phyloP scores from a whole-genome alignment of 768 basidiomycete genomes.

The Lentinus tigrinus region DNA sequence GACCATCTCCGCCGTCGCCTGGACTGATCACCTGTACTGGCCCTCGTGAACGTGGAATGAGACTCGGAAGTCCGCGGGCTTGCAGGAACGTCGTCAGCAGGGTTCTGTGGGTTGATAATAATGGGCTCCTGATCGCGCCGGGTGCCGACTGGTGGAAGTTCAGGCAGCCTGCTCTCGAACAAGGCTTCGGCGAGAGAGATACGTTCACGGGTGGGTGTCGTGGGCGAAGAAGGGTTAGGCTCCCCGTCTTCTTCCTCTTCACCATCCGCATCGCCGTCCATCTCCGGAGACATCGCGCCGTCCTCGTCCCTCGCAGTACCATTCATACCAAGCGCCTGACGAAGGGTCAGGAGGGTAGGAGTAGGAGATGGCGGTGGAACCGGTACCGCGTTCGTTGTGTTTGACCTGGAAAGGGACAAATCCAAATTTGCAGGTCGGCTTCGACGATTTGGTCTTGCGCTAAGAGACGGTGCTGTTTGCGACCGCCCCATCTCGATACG shows the following conservation, averaged over 20 bases:
- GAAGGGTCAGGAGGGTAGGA: slow-evolving; percentile 61
- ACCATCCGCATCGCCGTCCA: slow-evolving; percentile 46
- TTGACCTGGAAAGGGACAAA: slow-evolving; percentile 34
- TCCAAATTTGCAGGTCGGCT: slow-evolving; percentile 70
- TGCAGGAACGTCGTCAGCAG: slow-evolving; percentile 39
- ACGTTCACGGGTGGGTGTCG: slow-evolving; percentile 45
- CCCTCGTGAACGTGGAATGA: slow-evolving; percentile 23
- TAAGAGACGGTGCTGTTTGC: slow-evolving; percentile 22
- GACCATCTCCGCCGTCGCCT: slow-evolving; percentile 72
- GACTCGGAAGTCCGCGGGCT: slow-evolving; percentile 50
- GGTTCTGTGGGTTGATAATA: slow-evolving; percentile 43
- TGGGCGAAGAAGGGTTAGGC: slow-evolving; percentile 29
- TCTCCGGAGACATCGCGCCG: slow-evolving; percentile 19
- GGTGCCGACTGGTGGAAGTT: slow-evolving; percentile 69
- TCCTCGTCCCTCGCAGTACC: slow-evolving; percentile 29
- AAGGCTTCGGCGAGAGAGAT: slow-evolving; percentile 75
- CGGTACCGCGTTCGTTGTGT: slow-evolving; percentile 32
- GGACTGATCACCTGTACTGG: slow-evolving; percentile 32
- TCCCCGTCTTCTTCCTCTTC: slow-evolving; percentile 49
- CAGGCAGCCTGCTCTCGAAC: slow-evolving; percentile 75
- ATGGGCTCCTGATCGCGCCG: slow-evolving; percentile 68
- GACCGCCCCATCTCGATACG: slow-evolving; percentile 30
- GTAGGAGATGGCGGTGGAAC: slow-evolving; percentile 53
- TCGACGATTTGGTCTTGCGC: slow-evolving; percentile 39
- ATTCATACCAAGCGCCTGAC: slow-evolving; percentile 58